Conservation (phyloP, 192 early-diverging fungal genomes). For the Radiomyces spectabilis region DNA sequence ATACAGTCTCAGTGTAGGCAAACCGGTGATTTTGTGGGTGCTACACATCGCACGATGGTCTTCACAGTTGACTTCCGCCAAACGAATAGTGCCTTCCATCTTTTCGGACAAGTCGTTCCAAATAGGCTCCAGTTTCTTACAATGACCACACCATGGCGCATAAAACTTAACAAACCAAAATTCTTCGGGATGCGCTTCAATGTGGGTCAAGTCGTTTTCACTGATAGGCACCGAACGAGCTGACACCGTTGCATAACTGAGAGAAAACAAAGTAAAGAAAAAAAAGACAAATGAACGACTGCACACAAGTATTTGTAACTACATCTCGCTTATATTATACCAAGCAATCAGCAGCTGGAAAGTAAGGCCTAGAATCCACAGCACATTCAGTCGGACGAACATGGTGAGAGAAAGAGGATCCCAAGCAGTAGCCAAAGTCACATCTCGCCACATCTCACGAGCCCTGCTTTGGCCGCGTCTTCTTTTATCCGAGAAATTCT, state of each 20-base stretch:
- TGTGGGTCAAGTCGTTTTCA: neutral
- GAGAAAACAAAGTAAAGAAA: neutral
- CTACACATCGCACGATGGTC: conserved; percentile 52
- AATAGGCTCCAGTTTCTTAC: conserved; percentile 73
- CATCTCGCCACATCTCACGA: too few species aligned
- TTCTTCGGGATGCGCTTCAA: neutral
- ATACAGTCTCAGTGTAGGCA: conserved; percentile 79
- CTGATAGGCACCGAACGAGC: neutral
- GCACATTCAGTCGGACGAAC: too few species aligned
- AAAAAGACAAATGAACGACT: neutral
- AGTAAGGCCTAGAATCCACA: too few species aligned
- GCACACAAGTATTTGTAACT: too few species aligned
- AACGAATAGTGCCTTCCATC: conserved; percentile 57
- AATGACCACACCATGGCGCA: conserved; percentile 88
- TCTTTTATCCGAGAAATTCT: too few species aligned
- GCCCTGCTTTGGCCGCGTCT: too few species aligned
- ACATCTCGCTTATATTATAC: too few species aligned
- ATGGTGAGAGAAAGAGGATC: too few species aligned
- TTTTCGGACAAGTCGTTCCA: conserved; percentile 63
- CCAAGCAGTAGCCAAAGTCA: too few species aligned
- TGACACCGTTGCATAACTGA: too few species aligned
- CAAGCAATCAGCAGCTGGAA: too few species aligned
- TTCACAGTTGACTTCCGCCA: conserved; percentile 85
- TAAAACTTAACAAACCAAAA: conserved; percentile 84
- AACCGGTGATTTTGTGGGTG: conserved; percentile 66